Base-by-base conservation (phyloP, 805 yeast genomes). In the Limtongia smithiae region DNA sequence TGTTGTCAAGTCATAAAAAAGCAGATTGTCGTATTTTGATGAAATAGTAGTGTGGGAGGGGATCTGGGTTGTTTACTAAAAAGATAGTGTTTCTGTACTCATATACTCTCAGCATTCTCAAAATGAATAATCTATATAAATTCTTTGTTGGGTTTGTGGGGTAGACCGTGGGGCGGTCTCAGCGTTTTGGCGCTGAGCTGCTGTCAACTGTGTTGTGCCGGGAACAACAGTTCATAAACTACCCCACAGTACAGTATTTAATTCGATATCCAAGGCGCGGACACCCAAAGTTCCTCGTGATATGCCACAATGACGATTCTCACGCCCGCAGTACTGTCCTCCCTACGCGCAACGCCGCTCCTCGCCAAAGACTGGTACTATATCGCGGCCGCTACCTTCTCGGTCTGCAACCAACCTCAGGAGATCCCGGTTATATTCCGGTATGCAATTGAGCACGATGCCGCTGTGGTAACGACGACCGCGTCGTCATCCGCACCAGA, bases 361-460 rank as follows among this genome's bases (percentile, higher is more conserved):
- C 45, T 52, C 6, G 32, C 48, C 7, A 6, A n/a, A 4, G 44
- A 50, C 15, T 90, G 96, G 96, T 85, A 82, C 62, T 69, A 80
- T 33, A 70, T 88, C 18, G 91, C 95, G 0, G 85, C 93, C 7
- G 85, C 91, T 0, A 79, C 94, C 8, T 73, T 89, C 41, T 79
- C 91, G 1, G 89, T 83, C 4, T 82, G 91, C 60, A 90, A 90
- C 62, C 78, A 76, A 52, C 95, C 96, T 0, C 79, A 82, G 43
- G 96, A 85, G 55, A 78, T 88, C 27, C 90, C 95, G 2, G 73
- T 71, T 47, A 63, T 90, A 3, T 84, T 83, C 64, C 85, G 85
- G 54, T 82, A 82, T 68, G 88, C 89, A 1, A 41, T 82, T 54
- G 62, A 55, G 28, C 50, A 55, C 12, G 55, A 50, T 22, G 55